Evolutionary conservation across 2,329 filamentous ascomycete genomes (phyloP).

Genomic region (Talaromyces sp.): DNA sequence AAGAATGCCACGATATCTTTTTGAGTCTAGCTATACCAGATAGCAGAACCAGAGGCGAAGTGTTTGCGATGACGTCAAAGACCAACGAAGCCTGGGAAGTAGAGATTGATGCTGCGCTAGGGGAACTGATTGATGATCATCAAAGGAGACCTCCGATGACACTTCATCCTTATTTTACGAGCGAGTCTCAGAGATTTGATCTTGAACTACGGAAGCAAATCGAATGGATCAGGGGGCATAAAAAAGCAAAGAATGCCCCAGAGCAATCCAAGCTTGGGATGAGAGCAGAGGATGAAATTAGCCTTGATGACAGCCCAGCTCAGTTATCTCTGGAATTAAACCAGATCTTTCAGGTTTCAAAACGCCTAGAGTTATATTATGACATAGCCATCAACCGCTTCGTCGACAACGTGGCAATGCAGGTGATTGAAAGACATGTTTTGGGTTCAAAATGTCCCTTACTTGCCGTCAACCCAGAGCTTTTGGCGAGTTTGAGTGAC

Average conservation of each 20-base stretch:
- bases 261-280: too few species aligned
- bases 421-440: constrained; percentile 13
- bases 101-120: constrained; percentile 13
- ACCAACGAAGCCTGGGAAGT: constrained; percentile 15
- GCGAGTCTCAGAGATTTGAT: not conserved
- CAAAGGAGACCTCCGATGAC: constrained; percentile 14
- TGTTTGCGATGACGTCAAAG: constrained; percentile 5
- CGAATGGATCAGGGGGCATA: not conserved
- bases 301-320: not conserved
- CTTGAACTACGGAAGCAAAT: not conserved
- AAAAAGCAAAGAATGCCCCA: not conserved
- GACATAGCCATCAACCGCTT: constrained; percentile 17
- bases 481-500: constrained; percentile 15
- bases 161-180: not conserved
- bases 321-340: constrained; percentile 10
- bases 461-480: constrained; percentile 8
- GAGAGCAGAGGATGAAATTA: not conserved
- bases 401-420: constrained; percentile 21
- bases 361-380: constrained; percentile 17
- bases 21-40: constrained; percentile 19
- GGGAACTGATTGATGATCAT: constrained; percentile 19
- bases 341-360: constrained; percentile 16
- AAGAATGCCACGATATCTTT: constrained; percentile 14
- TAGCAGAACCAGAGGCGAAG: constrained; percentile 17
- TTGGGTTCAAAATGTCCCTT: constrained; percentile 16